These are phyloP conservation scores for Marasmius oreades DNA, from an alignment of 1,284 basidiomycete genomes.

Conservation along the genomic window DNA sequence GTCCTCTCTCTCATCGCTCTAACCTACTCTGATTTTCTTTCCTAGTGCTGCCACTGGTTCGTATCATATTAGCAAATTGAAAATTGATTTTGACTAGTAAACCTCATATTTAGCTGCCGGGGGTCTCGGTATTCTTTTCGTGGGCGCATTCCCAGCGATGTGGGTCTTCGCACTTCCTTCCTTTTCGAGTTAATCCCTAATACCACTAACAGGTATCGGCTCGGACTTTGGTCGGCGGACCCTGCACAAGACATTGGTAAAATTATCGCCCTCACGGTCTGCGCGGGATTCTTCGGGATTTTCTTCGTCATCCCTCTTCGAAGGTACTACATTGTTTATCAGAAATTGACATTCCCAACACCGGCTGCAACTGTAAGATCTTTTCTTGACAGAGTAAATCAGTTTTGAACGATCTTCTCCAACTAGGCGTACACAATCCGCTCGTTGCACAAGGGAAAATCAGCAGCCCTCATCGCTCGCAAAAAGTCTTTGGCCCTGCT, in stretches of 20 bases:
- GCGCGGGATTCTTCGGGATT: constrained; percentile 62
- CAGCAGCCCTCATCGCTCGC: constrained; percentile 47
- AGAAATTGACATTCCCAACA: constrained; percentile 68
- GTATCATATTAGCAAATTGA: neutral
- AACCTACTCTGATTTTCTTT: neutral
- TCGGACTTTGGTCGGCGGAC: neutral
- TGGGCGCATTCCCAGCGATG: constrained; percentile 65
- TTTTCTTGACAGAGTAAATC: neutral
- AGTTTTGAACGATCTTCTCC: neutral
- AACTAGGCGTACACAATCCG: constrained; percentile 56
- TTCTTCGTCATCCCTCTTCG: constrained; percentile 67
- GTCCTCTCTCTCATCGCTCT: constrained; percentile 3
- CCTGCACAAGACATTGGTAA: constrained; percentile 24
- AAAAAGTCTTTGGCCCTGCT: constrained; percentile 57
- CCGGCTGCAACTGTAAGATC: constrained; percentile 59
- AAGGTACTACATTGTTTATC: constrained; percentile 65
- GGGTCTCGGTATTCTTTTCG: constrained; percentile 60
- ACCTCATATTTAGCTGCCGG: constrained; percentile 38
- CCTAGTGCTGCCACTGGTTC: constrained; percentile 41
- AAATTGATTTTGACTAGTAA: neutral
- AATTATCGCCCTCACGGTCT: constrained; percentile 45
- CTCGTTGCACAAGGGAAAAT: constrained; percentile 51
- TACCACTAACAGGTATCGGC: constrained; percentile 10
- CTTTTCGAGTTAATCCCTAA: constrained; percentile 48
- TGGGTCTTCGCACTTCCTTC: constrained; percentile 27